Percentiles rank a stretch among this genome's conserved stretches.
Conservation (phyloP, 2,329 filamentous ascomycete genomes). For the Bimuria novae-zelandiae region DNA sequence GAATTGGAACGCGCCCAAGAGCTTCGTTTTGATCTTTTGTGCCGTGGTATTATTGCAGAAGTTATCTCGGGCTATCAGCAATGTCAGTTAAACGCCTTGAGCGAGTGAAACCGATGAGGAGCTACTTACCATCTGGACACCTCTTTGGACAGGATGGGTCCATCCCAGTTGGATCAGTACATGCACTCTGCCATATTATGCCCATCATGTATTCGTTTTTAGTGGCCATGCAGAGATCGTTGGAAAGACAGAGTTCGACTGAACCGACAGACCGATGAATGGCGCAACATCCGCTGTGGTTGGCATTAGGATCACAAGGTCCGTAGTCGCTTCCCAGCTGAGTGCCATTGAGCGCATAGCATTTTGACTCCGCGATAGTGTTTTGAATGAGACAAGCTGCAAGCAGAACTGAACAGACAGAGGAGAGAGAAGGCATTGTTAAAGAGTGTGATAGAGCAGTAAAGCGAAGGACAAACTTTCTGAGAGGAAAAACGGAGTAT, state of each 20-base stretch:
- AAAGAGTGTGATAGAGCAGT: not conserved
- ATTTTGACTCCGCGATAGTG: conserved; percentile 27
- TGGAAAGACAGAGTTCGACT: conserved; percentile 39
- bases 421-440: conserved; percentile 7
- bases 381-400: conserved; percentile 20
- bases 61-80: conserved; percentile 8
- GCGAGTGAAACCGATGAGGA: too few relatives aligned
- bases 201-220: conserved; percentile 31
- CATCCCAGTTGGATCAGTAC: conserved; percentile 40
- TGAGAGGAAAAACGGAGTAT: not conserved
- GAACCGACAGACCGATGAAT: conserved; percentile 26
- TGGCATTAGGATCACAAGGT: conserved; percentile 35
- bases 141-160: conserved; percentile 35
- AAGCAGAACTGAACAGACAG: conserved; percentile 20
- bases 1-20: conserved; percentile 29
- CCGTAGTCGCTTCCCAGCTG: conserved; percentile 33
- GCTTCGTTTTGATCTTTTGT: conserved; percentile 27
- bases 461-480: not conserved
- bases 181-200: conserved; percentile 41
- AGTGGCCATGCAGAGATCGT: conserved; percentile 42
- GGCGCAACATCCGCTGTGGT: conserved; percentile 42
- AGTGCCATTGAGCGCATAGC: conserved; percentile 37
- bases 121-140: conserved; percentile 35
- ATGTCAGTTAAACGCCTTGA: conserved; percentile 16
- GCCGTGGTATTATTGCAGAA: conserved; percentile 35